These are phyloP conservation scores for Orobanche coerulescens DNA, from an alignment of 257 asterid species.

Conservation along the genomic window DNA sequence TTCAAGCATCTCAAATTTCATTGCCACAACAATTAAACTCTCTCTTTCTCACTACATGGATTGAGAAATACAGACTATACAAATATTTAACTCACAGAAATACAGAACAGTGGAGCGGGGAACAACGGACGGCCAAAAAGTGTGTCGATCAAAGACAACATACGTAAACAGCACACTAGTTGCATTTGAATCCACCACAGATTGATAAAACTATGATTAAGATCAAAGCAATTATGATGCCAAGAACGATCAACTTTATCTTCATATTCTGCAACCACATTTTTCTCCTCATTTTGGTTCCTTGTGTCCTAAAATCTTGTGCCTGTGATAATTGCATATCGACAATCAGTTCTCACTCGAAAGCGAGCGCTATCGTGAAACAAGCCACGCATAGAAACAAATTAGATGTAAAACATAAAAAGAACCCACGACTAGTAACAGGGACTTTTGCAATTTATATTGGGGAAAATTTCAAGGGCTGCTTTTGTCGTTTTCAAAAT, in stretches of 20 bases:
- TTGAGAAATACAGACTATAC: slow-evolving; percentile 49
- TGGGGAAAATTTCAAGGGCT: too few species aligned
- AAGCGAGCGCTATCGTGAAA: too few species aligned
- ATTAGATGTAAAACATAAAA: too few species aligned
- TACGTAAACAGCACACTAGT: slow-evolving; percentile 20
- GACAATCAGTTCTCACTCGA: too few species aligned
- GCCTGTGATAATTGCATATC: slow-evolving; percentile 38
- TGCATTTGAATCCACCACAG: slow-evolving; percentile 75
- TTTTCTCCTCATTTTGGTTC: slow-evolving; percentile 84
- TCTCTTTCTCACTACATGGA: slow-evolving; percentile 26
- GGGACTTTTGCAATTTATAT: too few species aligned
- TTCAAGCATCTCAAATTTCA: slow-evolving; percentile 17
- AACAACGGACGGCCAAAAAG: too few species aligned
- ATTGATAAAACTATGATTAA: slow-evolving; percentile 78
- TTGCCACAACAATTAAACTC: slow-evolving; percentile 17
- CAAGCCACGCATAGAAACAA: too few species aligned
- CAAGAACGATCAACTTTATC: slow-evolving; percentile 90
- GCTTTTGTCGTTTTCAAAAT: too few species aligned
- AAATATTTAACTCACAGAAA: slow-evolving; percentile 32
- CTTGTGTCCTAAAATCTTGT: slow-evolving; percentile 92
- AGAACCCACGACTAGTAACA: too few species aligned
- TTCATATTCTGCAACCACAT: slow-evolving; percentile 97
- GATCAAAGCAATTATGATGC: slow-evolving; percentile 73
- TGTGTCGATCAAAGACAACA: slow-evolving; percentile 20
- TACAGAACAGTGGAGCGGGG: slow-evolving; percentile 25